These are phyloP conservation scores for Yamadazyma conglobata DNA, from an alignment of 1,139 yeast species.

Conservation along the genomic window DNA sequence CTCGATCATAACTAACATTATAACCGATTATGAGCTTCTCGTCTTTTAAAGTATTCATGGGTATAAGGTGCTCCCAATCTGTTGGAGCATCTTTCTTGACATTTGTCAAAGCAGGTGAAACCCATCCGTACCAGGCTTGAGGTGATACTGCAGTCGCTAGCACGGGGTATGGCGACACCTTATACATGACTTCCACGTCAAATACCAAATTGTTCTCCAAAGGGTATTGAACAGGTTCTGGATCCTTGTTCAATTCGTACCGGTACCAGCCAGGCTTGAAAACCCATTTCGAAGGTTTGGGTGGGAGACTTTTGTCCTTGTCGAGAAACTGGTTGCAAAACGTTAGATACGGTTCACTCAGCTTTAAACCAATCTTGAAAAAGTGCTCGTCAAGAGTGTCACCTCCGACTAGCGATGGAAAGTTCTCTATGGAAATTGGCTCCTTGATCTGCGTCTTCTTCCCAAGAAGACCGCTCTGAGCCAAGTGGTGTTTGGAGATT, in stretches of 20 bases:
- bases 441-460: slow-evolving; percentile 65
- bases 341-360: slow-evolving; percentile 58
- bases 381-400: slow-evolving; percentile 79
- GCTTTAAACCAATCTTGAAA: slow-evolving; percentile 58
- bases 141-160: slow-evolving; percentile 79
- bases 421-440: slow-evolving; percentile 54
- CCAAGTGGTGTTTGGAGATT: slow-evolving; percentile 60
- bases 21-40: slow-evolving; percentile 78
- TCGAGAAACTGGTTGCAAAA: slow-evolving; percentile 40
- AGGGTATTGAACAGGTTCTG: slow-evolving; percentile 66
- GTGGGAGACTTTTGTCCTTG: slow-evolving; percentile 33
- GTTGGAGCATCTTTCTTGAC: slow-evolving; percentile 17
- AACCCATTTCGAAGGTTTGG: slow-evolving; percentile 51
- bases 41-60: slow-evolving; percentile 50
- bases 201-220: slow-evolving; percentile 65
- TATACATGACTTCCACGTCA: slow-evolving; percentile 87
- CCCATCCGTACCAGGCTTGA: slow-evolving; percentile 93
- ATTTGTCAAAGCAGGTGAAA: slow-evolving; percentile 66
- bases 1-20: slow-evolving; percentile 88
- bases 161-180: slow-evolving; percentile 68
- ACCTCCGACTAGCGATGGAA: slow-evolving; percentile 70
- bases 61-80: slow-evolving; percentile 67
- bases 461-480: slow-evolving; percentile 66
- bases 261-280: slow-evolving; percentile 78
- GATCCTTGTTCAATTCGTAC: slow-evolving; percentile 53